These are phyloP conservation scores for Fraxinus velutina DNA, from an alignment of 305 asterid genomes.

Conservation along the genomic window DNA sequence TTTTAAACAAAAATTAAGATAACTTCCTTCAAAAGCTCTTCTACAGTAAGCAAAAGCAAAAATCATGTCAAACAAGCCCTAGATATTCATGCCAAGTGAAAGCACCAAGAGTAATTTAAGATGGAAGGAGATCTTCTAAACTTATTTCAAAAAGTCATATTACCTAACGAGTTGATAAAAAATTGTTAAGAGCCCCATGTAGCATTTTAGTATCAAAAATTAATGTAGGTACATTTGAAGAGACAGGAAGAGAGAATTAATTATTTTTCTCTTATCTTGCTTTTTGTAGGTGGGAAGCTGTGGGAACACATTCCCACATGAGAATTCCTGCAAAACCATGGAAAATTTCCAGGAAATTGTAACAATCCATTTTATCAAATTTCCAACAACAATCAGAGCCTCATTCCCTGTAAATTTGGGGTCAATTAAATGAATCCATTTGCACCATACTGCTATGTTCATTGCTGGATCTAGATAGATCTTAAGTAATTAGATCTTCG, in stretches of 20 bases:
- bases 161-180: neutral
- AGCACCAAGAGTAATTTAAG: neutral
- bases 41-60: neutral
- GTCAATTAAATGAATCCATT: neutral
- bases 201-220: neutral
- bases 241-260: neutral
- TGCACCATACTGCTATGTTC: neutral
- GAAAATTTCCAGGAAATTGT: neutral
- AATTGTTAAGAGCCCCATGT: neutral
- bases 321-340: neutral
- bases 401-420: neutral
- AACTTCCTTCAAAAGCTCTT: neutral
- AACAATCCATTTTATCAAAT: neutral
- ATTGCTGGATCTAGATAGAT: neutral
- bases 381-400: neutral
- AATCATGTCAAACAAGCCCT: neutral
- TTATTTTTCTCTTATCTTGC: neutral
- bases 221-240: neutral
- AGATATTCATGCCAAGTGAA: neutral
- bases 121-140: neutral
- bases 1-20: neutral
- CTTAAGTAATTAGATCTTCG: neutral
- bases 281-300: neutral
- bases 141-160: neutral
- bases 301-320: neutral